Percentiles rank a stretch among this genome's conserved stretches.
Evolutionary conservation across 768 basidiomycete genomes (phyloP).

Genomic region (Lentinus tigrinus): DNA sequence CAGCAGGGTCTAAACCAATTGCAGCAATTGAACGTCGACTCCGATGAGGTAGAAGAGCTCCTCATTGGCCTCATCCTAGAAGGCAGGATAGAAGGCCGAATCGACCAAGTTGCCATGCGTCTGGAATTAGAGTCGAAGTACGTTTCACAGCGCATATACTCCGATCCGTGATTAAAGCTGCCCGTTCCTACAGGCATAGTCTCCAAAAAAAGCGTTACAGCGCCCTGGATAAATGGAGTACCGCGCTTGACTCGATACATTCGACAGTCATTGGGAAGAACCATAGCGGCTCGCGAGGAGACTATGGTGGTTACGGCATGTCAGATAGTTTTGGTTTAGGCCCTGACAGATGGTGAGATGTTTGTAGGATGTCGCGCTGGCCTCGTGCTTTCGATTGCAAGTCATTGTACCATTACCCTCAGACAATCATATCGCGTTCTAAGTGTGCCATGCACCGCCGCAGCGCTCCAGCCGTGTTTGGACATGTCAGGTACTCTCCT

Average conservation of each 20-base stretch:
- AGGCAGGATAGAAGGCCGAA: constrained; percentile 94
- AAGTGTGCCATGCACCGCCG: neutral
- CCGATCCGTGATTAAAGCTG: neutral
- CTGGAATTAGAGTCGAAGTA: constrained; percentile 89
- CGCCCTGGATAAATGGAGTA: constrained; percentile 80
- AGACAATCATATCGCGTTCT: neutral
- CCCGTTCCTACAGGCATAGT: constrained; percentile 56
- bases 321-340: constrained; percentile 8
- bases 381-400: constrained; percentile 11
- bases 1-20: no score
- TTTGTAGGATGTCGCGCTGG: constrained; percentile 1
- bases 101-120: constrained; percentile 94
- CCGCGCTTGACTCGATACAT: constrained; percentile 77
- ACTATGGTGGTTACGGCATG: constrained; percentile 11
- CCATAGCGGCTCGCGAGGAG: constrained; percentile 33
- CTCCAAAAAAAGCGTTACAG: constrained; percentile 85
- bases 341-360: constrained; percentile 4
- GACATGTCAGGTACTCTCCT: neutral
- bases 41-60: constrained; percentile 89
- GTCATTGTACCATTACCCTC: constrained; percentile 5
- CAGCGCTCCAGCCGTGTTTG: neutral
- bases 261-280: constrained; percentile 75
- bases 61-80: constrained; percentile 93
- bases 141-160: constrained; percentile 26
- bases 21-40: constrained; percentile 94